phyloP scores from a whole-genome alignment of 495 filamentous ascomycete species.

The Clohesyomyces aquaticus region DNA sequence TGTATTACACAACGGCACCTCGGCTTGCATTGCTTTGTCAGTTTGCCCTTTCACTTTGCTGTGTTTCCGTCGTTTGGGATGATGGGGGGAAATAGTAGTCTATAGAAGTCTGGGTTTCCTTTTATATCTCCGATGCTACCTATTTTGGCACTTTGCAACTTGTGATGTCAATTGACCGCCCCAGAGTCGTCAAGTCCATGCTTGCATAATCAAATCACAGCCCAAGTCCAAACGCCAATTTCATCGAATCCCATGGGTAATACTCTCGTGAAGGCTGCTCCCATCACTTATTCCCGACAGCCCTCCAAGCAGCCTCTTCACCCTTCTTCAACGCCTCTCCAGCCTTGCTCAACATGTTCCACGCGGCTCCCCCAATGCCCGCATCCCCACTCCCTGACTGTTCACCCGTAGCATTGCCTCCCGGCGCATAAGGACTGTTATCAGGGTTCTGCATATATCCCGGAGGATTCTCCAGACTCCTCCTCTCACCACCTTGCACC shows the following conservation, averaged over 20 bases:
- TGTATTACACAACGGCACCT: slow-evolving; percentile 45
- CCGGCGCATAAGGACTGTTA: slow-evolving; percentile 10
- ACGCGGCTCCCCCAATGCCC: slow-evolving; percentile 26
- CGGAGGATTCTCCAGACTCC: slow-evolving; percentile 31
- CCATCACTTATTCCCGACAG: slow-evolving; percentile 24
- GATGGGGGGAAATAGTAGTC: slow-evolving; percentile 30
- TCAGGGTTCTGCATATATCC: slow-evolving; percentile 24
- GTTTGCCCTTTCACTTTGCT: slow-evolving; percentile 36
- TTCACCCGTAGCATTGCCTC: not conserved
- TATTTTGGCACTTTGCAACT: no score
- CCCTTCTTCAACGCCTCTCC: slow-evolving; percentile 35
- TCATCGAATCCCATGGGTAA: not conserved
- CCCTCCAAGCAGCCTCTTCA: slow-evolving; percentile 35
- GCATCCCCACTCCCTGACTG: slow-evolving; percentile 15
- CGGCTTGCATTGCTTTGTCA: slow-evolving; percentile 42
- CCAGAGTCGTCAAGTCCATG: no score
- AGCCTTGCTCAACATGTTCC: slow-evolving; percentile 29
- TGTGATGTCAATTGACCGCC: no score
- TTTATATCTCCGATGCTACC: slow-evolving; percentile 3
- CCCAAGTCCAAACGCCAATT: slow-evolving; percentile 4
- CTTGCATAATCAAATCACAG: not conserved
- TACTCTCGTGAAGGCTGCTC: not conserved
- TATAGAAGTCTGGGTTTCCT: slow-evolving; percentile 31
- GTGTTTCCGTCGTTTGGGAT: slow-evolving; percentile 28
- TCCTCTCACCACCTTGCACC: slow-evolving; percentile 5